Base-by-base conservation (phyloP, 495 filamentous ascomycete genomes). In the Penicillium silybi region DNA sequence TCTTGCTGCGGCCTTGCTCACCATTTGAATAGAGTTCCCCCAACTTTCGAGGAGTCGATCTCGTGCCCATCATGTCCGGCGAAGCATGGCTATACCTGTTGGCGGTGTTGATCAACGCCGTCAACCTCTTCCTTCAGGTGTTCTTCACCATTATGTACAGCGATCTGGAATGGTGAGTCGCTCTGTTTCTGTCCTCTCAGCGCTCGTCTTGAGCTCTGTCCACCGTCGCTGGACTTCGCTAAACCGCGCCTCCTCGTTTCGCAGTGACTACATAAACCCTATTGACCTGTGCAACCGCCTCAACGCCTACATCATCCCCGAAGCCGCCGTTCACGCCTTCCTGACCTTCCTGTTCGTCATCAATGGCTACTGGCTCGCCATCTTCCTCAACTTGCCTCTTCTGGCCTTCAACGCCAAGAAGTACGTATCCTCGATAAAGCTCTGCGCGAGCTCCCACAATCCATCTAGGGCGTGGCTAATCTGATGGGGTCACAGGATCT, bases 111-210 rank as follows among this genome's bases (percentile, higher is more conserved):
- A 93, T 99, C 78, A 99, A 99, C 80, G 95, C 95, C 76, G 93
- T 97, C 84, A 99, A 99, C 81, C 83, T 99, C 59, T 99, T 99
- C 74, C 83, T 99, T 44, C 95, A 99, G 75, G 95, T 99, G 50
- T 99, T 99, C 80, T 99, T 99, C 80, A 99, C 95, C 37, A 99
- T 99, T 61, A 99, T 99, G 95, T 99, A 97, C 75, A 95, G 89
- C 72, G 92, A 97, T 82, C 73, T 97, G 56, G 92, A 97, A 84
- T 97, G 92, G 90, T 96, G 77, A 59, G 88, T 77, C 41, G 27
- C 40, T 22, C 44, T 20, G 16, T 15, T 25, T 10, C 7, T 5
- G 2, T 2, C 9, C 41, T 15, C 2, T 20, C 41, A 3, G 19
- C 19, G 18, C 22, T 43, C 10, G 10, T 26, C 6, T 18, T 5